Base-by-base conservation (phyloP, 345 rosid species). In the Rhodamnia rubescens region DNA sequence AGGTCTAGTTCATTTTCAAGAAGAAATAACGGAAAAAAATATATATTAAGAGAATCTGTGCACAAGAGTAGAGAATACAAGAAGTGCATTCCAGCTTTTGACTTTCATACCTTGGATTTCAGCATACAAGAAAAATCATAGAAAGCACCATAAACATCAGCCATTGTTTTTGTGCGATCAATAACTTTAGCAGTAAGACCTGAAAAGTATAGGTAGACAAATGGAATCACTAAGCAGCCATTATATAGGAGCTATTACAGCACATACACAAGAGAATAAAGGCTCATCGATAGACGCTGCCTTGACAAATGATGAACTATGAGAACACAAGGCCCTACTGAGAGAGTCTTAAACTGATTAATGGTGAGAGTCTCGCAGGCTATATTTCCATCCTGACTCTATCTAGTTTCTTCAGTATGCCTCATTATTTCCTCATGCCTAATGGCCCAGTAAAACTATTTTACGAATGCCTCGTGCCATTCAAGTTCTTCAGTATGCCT, bases 161-260 rank as follows among this genome's bases (percentile, higher is more conserved):
- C 91, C 98, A 97, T 93, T 74, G 93, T 88, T 69, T 90, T 96
- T 26, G 99, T 96, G 84, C 90, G 94, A 85, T 96, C 92, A 80
- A 96, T 90, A 78, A 97, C 90, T 93, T 92, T 95, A 52, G 99
- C 99, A 55, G 98, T 94, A 36, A 97, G 96, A 90, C 99, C 99
- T 97, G 87, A 80, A 85, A 89, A 84, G 55, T 15, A 61, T 4
- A 51, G 18, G 27, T 14, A 36, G 27, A 53, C 27, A 53, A 15
- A 27, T 74, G 57, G 78, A 69, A 69, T 69, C 13, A 32, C 78
- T 64, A 20, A 64, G 78, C 6, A 2, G 32, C 22, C 24, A 81
- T 49, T 47, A 81, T 49, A 55, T 47, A 26, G 40, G 29, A 81
- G 83, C 83, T 50, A 49, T 22, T 52, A 42, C 84, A 82, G 49